These are phyloP conservation scores for Cryptococcus sp. DNA, from an alignment of 1,284 basidiomycete genomes.

Conservation along the genomic window DNA sequence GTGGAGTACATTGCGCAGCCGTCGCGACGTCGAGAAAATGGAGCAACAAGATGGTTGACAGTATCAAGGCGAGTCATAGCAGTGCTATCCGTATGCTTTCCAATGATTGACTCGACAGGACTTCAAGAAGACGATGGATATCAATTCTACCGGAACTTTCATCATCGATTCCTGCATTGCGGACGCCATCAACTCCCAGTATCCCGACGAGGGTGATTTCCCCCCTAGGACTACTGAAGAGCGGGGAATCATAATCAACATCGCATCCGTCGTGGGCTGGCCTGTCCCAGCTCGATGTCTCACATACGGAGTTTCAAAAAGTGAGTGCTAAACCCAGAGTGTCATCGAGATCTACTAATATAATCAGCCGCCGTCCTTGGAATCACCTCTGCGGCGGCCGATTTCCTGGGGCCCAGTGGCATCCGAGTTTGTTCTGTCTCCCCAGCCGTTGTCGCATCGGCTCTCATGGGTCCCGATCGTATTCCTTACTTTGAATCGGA, in stretches of 20 bases:
- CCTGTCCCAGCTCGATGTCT: constrained; percentile 28
- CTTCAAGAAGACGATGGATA: constrained; percentile 22
- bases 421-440: constrained; percentile 31
- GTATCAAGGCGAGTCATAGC: neutral
- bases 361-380: constrained; percentile 14
- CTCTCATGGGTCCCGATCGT: constrained; percentile 20
- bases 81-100: constrained; percentile 1
- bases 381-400: constrained; percentile 17
- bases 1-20: constrained; percentile 30
- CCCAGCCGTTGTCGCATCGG: constrained; percentile 31
- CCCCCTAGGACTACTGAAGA: constrained; percentile 18
- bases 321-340: neutral
- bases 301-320: constrained; percentile 31
- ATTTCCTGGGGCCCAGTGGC: constrained; percentile 28
- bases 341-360: neutral
- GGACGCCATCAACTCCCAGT: constrained; percentile 36
- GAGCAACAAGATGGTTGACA: constrained; percentile 15
- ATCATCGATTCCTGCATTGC: constrained; percentile 24
- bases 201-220: constrained; percentile 17
- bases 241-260: constrained; percentile 34
- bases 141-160: constrained; percentile 32
- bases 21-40: constrained; percentile 16
- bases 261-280: constrained; percentile 23
- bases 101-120: constrained; percentile 3
- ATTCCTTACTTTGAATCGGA: constrained; percentile 10